A percentile compares a stretch with the other conserved stretches of the same genome.
These are phyloP conservation scores for Lyophyllum atratum DNA, from an alignment of 768 basidiomycete genomes.

Conservation along the genomic window DNA sequence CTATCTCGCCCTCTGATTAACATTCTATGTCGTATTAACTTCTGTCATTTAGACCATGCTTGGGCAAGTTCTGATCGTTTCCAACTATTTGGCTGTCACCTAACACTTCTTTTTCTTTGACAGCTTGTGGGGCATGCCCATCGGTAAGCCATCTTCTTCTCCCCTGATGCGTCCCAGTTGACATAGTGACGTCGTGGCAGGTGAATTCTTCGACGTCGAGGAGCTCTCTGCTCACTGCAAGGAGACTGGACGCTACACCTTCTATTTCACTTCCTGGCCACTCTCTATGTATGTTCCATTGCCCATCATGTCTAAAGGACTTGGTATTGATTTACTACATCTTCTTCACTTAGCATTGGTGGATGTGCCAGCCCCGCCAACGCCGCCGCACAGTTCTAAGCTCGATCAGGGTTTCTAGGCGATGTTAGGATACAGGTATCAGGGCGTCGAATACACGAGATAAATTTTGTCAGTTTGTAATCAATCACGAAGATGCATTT, in stretches of 20 bases:
- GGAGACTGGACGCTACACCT: conserved; percentile 59
- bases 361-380: conserved; percentile 14
- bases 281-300: conserved; percentile 54
- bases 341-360: conserved; percentile 4
- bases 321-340: background rate
- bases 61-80: background rate
- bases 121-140: conserved; percentile 73
- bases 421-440: background rate
- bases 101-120: background rate
- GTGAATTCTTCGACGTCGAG: conserved; percentile 74
- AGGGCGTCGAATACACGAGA: background rate
- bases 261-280: conserved; percentile 76
- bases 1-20: background rate
- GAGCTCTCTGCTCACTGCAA: conserved; percentile 54
- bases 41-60: background rate
- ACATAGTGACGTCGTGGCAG: conserved; percentile 26
- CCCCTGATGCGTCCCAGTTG: background rate
- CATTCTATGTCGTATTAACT: background rate
- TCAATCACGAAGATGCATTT: background rate
- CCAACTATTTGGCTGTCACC: background rate
- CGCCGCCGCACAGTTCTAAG: conserved; percentile 2
- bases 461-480: background rate
- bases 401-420: background rate
- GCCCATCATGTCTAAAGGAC: background rate
- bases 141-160: conserved; percentile 44